Percentiles rank a stretch among this genome's conserved stretches.
phyloP scores from a whole-genome alignment of 2,329 filamentous ascomycete species.

The Colletotrichum chlorophyti region DNA sequence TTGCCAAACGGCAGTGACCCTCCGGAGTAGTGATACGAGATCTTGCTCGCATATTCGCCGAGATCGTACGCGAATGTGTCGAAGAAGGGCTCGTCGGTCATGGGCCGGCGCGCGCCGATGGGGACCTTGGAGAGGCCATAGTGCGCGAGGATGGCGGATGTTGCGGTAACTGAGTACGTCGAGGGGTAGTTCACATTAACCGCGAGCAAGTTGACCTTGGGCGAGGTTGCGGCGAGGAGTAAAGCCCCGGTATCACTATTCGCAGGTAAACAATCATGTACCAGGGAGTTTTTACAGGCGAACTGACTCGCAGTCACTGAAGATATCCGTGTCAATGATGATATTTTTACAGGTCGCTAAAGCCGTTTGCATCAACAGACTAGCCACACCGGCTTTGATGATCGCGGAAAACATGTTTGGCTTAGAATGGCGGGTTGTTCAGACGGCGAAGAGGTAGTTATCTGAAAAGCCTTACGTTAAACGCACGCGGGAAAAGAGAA shows the following conservation, averaged over 20 bases:
- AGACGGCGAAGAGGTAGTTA: background rate
- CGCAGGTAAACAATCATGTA: background rate
- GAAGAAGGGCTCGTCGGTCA: conserved; percentile 51
- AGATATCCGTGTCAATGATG: conserved; percentile 55
- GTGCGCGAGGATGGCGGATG: conserved; percentile 47
- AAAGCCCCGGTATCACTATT: conserved; percentile 48
- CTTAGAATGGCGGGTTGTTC: no score
- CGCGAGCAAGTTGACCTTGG: conserved; percentile 44
- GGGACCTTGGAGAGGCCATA: conserved; percentile 45
- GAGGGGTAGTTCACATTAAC: conserved; percentile 50
- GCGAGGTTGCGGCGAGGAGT: conserved; percentile 47
- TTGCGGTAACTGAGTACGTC: conserved; percentile 47
- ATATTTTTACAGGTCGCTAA: conserved; percentile 40
- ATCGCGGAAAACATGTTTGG: background rate
- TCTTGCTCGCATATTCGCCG: conserved; percentile 53
- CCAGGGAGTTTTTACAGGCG: background rate
- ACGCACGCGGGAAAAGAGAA: no score
- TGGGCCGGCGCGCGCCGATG: conserved; percentile 46
- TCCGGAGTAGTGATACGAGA: conserved; percentile 49
- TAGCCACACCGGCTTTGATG: background rate
- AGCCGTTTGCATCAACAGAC: background rate
- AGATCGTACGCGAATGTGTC: conserved; percentile 45
- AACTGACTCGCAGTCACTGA: conserved; percentile 53
- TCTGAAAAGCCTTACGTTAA: no score
- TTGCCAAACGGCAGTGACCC: conserved; percentile 42